A percentile compares a stretch with the other conserved stretches of the same genome.
phyloP scores from a whole-genome alignment of 257 asterid species.

The Gentiana straminea region DNA sequence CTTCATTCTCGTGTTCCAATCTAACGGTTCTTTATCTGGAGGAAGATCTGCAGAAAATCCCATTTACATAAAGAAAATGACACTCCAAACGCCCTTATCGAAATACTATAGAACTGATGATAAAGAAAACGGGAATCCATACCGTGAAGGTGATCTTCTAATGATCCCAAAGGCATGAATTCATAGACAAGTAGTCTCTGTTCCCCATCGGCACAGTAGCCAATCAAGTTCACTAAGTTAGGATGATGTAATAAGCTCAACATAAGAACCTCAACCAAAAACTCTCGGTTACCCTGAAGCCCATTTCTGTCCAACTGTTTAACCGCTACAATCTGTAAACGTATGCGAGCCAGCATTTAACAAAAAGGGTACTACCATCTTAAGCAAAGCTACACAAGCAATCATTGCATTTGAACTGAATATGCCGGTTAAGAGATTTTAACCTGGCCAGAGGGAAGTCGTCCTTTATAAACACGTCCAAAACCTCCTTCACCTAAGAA shows the following conservation, averaged over 20 bases:
- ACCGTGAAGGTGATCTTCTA: conserved; percentile 80
- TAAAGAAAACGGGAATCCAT: conserved; percentile 4
- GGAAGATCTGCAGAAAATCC: conserved; percentile 22
- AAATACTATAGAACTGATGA: not conserved
- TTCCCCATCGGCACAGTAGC: conserved; percentile 66
- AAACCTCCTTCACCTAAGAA: too few species aligned
- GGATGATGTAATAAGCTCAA: not conserved
- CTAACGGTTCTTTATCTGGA: conserved; percentile 27
- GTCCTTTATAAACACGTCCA: conserved; percentile 41
- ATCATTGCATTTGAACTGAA: too few species aligned
- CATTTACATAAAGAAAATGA: not conserved
- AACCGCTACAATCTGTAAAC: too few species aligned
- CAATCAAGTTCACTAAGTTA: conserved; percentile 64
- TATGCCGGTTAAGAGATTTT: not conserved
- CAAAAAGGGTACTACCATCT: too few species aligned
- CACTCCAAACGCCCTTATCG: not conserved
- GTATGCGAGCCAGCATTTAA: too few species aligned
- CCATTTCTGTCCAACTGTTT: too few species aligned
- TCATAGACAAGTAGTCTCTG: conserved; percentile 73
- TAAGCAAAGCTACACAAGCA: too few species aligned
- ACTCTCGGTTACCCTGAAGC: too few species aligned
- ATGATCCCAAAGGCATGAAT: conserved; percentile 73
- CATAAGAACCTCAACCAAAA: too few species aligned
- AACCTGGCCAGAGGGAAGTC: conserved; percentile 78
- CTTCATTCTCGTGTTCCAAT: conserved; percentile 39